A percentile compares a stretch with the other conserved stretches of the same genome.
Conservation (phyloP, 164 flowering plant species). For the Hamamelis virginiana region DNA sequence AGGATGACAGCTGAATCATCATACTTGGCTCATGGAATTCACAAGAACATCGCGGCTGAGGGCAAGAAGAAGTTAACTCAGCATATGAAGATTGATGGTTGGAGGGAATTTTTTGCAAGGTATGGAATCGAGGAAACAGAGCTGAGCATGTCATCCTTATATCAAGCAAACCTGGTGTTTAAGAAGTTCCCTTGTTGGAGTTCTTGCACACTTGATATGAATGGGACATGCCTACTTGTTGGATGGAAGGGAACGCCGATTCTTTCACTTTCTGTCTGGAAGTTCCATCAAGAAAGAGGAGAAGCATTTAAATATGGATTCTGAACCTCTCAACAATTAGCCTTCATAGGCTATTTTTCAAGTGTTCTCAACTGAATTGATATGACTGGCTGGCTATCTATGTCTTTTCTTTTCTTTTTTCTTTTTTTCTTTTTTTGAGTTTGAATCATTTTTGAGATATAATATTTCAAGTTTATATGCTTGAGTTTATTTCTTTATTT, state of each 20-base stretch:
- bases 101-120: constrained; percentile 54
- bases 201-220: constrained; percentile 41
- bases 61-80: constrained; percentile 44
- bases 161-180: constrained; percentile 43
- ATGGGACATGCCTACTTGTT: constrained; percentile 36
- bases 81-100: constrained; percentile 38
- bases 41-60: constrained; percentile 43
- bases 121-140: constrained; percentile 51
- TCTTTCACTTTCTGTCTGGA: constrained; percentile 52
- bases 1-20: constrained; percentile 28
- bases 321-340: too few relatives aligned
- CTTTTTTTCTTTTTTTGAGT: too few relatives aligned
- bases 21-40: constrained; percentile 34
- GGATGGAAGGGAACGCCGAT: constrained; percentile 69
- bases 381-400: too few relatives aligned
- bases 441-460: too few relatives aligned
- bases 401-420: not conserved
- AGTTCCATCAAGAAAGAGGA: constrained; percentile 16
- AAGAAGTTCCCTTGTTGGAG: constrained; percentile 31
- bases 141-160: constrained; percentile 36
- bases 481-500: too few relatives aligned
- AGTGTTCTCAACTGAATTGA: too few relatives aligned
- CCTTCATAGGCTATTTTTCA: too few relatives aligned
- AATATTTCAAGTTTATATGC: too few relatives aligned
- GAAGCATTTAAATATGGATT: too few relatives aligned